phyloP scores from a whole-genome alignment of 2,329 filamentous ascomycete genomes.

The Botryotinia globosa region DNA sequence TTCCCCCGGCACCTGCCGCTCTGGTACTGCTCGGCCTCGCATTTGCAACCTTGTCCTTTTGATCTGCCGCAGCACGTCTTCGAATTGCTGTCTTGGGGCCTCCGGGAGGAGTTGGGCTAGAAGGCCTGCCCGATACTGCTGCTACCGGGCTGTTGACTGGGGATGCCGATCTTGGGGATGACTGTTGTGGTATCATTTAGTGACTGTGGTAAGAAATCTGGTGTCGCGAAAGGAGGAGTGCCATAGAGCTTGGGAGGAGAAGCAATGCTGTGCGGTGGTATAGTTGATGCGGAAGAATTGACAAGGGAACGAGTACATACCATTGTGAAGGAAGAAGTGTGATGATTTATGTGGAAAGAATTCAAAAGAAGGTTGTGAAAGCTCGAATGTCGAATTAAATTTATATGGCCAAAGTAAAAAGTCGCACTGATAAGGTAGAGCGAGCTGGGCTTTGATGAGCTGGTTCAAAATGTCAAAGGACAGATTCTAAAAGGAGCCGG shows the following conservation, averaged over 20 bases:
- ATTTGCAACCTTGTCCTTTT: constrained; percentile 97
- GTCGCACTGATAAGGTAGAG: neutral
- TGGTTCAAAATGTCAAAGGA: constrained; percentile 21
- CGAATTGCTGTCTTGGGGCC: constrained; percentile 94
- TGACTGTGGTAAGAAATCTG: neutral
- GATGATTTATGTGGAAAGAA: neutral
- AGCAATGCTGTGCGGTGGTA: neutral
- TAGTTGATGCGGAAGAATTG: neutral
- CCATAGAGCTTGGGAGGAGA: neutral
- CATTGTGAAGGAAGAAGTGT: constrained; percentile 13
- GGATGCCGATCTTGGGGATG: constrained; percentile 49
- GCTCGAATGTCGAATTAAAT: neutral
- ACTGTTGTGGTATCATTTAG: constrained; percentile 28
- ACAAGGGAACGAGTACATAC: neutral
- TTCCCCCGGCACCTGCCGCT: constrained; percentile 89
- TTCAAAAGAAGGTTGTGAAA: neutral
- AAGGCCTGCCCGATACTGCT: constrained; percentile 61
- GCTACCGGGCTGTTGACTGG: constrained; percentile 51
- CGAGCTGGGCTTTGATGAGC: constrained; percentile 14
- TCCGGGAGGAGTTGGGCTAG: constrained; percentile 85
- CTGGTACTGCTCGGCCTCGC: constrained; percentile 87
- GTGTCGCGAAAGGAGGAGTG: neutral
- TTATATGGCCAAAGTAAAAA: neutral
- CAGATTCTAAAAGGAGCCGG: constrained; percentile 19
- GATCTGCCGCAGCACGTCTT: constrained; percentile 90